Evolutionary conservation across 2,329 filamentous ascomycete genomes (phyloP).

Genomic region (Aspergillus pseudoviridinutans): DNA sequence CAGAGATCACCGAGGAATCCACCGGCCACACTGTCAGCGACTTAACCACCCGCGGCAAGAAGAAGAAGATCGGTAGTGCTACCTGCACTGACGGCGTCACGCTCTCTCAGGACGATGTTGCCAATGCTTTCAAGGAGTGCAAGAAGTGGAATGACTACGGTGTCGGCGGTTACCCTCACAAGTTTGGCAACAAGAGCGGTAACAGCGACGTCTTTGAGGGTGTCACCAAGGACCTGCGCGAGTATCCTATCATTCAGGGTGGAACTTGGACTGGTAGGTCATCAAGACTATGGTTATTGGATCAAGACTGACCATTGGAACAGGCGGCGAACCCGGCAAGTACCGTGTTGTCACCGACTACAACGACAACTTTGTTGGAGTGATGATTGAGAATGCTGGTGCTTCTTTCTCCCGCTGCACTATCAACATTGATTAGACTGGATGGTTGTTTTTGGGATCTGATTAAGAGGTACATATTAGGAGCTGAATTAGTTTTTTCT

Average conservation of each 20-base stretch:
- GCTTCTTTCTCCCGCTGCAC: constrained; percentile 8
- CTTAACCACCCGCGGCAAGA: constrained; percentile 6
- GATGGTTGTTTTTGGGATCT: neutral
- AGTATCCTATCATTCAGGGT: constrained; percentile 7
- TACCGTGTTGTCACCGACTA: constrained; percentile 12
- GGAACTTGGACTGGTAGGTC: constrained; percentile 9
- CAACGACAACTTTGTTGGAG: constrained; percentile 10
- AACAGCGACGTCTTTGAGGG: constrained; percentile 4
- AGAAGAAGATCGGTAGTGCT: constrained; percentile 10
- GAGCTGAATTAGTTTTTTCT: neutral
- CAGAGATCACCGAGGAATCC: neutral
- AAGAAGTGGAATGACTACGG: constrained; percentile 4
- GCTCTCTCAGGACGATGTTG: constrained; percentile 7
- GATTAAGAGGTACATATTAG: neutral
- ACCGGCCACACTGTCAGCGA: constrained; percentile 4
- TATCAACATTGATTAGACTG: constrained; percentile 1
- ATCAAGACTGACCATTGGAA: constrained; percentile 4
- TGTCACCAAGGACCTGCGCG: constrained; percentile 8
- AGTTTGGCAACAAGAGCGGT: neutral
- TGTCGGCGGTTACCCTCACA: neutral
- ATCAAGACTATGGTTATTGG: neutral
- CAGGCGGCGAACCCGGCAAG: constrained; percentile 7
- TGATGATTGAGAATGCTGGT: constrained; percentile 9
- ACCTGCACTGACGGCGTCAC: constrained; percentile 6
- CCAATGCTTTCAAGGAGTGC: constrained; percentile 3